phyloP scores from a whole-genome alignment of 2,329 filamentous ascomycete species.

The Aspergillus fumigatus region DNA sequence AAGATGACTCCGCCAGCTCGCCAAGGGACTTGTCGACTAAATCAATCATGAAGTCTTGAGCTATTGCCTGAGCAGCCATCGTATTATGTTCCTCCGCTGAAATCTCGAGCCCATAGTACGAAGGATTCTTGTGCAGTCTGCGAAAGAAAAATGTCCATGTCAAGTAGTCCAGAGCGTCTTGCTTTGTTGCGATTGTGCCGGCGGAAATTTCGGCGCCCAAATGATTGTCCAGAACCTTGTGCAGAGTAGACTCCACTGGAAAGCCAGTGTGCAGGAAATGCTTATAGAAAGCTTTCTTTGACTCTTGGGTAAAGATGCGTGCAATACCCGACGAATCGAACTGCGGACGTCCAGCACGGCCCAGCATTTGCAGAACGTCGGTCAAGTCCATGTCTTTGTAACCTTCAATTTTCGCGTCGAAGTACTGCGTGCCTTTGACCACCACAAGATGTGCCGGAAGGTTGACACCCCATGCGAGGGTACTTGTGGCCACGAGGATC shows the following conservation, averaged over 20 bases:
- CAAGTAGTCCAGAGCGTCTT: conserved; percentile 94
- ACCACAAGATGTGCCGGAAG: conserved; percentile 93
- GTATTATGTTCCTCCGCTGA: conserved; percentile 89
- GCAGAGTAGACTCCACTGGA: conserved; percentile 91
- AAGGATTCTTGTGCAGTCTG: conserved; percentile 93
- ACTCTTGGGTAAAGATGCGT: conserved; percentile 92
- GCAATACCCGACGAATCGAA: conserved; percentile 96
- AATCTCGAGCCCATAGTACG: conserved; percentile 94
- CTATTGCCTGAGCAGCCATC: conserved; percentile 74
- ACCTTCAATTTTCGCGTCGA: conserved; percentile 93
- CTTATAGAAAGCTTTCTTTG: conserved; percentile 99
- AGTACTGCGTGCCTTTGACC: conserved; percentile 97
- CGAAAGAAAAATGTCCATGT: conserved; percentile 99
- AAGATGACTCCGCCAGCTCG: conserved; percentile 79
- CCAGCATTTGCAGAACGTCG: conserved; percentile 96
- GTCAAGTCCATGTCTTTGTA: conserved; percentile 99
- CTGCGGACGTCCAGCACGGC: conserved; percentile 89
- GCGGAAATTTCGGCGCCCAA: conserved; percentile 91
- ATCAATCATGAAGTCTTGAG: conserved; percentile 91
- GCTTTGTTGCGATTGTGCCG: conserved; percentile 87
- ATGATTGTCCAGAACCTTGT: conserved; percentile 96
- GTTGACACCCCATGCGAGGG: conserved; percentile 97
- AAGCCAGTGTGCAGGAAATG: conserved; percentile 98
- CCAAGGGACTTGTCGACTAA: conserved; percentile 82
- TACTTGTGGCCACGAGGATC: conserved; percentile 91